Base-by-base conservation (phyloP, 1,139 yeast species). In the Yamadazyma taylorii region DNA sequence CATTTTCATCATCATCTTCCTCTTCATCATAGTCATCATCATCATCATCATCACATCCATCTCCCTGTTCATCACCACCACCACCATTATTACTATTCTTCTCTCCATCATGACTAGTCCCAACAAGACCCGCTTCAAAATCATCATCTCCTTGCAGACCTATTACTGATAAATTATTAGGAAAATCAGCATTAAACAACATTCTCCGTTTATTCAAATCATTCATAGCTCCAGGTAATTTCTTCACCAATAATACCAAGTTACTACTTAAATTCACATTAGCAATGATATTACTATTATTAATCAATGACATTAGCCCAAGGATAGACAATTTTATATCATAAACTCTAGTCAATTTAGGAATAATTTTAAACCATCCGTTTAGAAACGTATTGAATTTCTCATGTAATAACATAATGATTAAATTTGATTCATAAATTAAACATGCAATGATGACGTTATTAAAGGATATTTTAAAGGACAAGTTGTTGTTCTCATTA, bases 241-340 rank as follows among this genome's bases (percentile, higher is more conserved):
- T 72, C 21, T 70, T 75, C 45, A 89, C 24, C 16, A 55, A 36
- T 2, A 28, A 35, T 4, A 49, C 17, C 11, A 54, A 40, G 27
- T 43, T 43, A 11, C 25, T 29, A 8, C 51, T 42, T 17, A 52
- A 37, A 7, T 41, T 37, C 11, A 36, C 22, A 19, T 42, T 48
- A n/a, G 41, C 42, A 19, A 48, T 46, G 29, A 52, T 50, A 23
- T 57, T 56, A 35, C 56, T 56, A 39, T 60, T 53, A 42, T 53
- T 61, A 10, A 75, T 48, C n/a, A 83, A 48, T 23, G 78, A 71
- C 36, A 90, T 60, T 27, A 85, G 58, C 1, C 95, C 94, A 46
- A 90, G 61, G 3, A 79, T 67, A 1, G 87, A 78, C 30, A 92
- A 62, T 58, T 89, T 89, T 58, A 88, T 72, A 60, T 90, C 97